Base-by-base conservation (phyloP, 1,284 basidiomycete species). In the Leccinum subspadiceum region DNA sequence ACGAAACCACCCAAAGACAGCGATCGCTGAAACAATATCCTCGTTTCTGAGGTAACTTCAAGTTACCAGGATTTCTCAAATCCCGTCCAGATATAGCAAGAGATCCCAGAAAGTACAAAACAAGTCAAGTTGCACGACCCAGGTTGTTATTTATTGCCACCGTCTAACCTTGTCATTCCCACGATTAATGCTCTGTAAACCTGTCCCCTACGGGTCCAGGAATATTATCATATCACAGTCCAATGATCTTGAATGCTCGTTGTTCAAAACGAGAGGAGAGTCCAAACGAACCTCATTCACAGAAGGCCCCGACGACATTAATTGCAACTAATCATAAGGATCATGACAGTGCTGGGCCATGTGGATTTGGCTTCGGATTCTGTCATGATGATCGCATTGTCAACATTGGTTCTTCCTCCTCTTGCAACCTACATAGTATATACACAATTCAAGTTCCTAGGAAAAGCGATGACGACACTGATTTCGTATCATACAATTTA, bases 251-350 rank as follows among this genome's bases (percentile, higher is more conserved):
- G 39, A n/a, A n/a, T 9, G 9, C 2, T 44, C 17, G 5, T 17
- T 44, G 9, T 44, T 44, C 41, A 17, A 44, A 44, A 9, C 9
- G 15, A 35, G 12, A 13, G 33, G 9, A 44, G 41, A 17, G 41
- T 3, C 8, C 5, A 17, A 17, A 44, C 17, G 1, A 44, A 17
- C 5, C 17, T 44, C 72, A 94, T 97, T 56, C 89, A 91, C 0
- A 79, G 90, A 39, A 90, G 9, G 41, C 98, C 78, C 75, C 96
- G 64, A 96, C 98, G 73, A 98, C 98, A 1, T 10, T 41, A 41
- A 17, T 41, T 17, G n/a, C 2, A 17, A 0, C 37, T 39, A 39
- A 15, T 39, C 15, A n/a, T 39, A 39, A n/a, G 37, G 15, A n/a
- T n/a, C 7, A 39, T 39, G 37, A 29, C 29, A 29, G 29, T 29